A percentile compares a stretch with the other conserved stretches of the same genome.
Evolutionary conservation across 192 early-diverging fungal genomes (phyloP).

Genomic region (Backusella liffmaniae): DNA sequence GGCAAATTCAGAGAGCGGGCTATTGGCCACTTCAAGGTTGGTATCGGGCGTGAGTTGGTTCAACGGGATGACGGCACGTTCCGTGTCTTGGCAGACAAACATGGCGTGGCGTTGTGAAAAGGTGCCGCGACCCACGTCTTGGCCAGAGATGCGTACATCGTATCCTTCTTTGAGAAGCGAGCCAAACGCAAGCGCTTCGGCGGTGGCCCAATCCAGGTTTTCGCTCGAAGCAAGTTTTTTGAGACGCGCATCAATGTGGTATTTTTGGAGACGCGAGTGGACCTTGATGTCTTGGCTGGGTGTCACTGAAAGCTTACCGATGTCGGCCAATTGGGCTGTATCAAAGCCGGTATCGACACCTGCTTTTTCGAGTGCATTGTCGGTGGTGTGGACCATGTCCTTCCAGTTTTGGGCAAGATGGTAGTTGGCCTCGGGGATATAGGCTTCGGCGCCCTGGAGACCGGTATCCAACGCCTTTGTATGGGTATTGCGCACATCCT

Average conservation of each 20-base stretch:
- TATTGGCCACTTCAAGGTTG: conserved; percentile 79
- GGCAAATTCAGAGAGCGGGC: conserved; percentile 88
- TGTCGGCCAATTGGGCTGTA: conserved; percentile 55
- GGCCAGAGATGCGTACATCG: conserved; percentile 92
- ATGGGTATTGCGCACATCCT: conserved; percentile 58
- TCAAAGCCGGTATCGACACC: conserved; percentile 61
- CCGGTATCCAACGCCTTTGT: conserved; percentile 57
- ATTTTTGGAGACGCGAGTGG: conserved; percentile 86
- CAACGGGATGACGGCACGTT: conserved; percentile 82
- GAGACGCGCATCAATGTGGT: conserved; percentile 84
- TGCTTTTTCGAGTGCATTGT: neutral
- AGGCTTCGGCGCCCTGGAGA: conserved; percentile 58
- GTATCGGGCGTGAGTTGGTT: conserved; percentile 50
- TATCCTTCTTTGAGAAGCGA: conserved; percentile 80
- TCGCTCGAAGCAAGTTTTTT: conserved; percentile 66
- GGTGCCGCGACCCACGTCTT: conserved; percentile 97
- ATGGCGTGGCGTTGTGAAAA: conserved; percentile 97
- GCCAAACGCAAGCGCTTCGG: conserved; percentile 90
- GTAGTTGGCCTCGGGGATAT: conserved; percentile 52
- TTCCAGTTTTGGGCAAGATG: conserved; percentile 82
- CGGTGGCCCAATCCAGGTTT: conserved; percentile 92
- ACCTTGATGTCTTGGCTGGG: conserved; percentile 65
- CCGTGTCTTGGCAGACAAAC: conserved; percentile 91
- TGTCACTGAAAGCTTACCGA: conserved; percentile 80
- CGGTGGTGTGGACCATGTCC: conserved; percentile 61